Conservation (phyloP, 805 yeast genomes). For the Saturnispora serradocipensis region DNA sequence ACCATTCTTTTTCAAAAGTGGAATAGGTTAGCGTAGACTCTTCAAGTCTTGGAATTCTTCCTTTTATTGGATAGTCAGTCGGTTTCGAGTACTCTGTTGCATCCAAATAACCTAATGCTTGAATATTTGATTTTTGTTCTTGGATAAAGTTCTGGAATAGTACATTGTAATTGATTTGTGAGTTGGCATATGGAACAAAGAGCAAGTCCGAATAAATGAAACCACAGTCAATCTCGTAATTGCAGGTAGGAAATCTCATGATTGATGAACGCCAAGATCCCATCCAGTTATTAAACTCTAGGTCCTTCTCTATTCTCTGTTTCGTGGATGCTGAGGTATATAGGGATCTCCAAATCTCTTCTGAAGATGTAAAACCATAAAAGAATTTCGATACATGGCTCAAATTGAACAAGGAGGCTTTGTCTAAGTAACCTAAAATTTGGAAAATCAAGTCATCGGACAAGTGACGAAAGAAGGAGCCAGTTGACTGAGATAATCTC, state of each 20-base stretch:
- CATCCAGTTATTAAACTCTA: conserved; percentile 38
- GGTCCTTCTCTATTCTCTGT: conserved; percentile 1
- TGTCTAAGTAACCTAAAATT: conserved; percentile 40
- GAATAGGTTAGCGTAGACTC: conserved; percentile 36
- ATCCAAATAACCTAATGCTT: conserved; percentile 11
- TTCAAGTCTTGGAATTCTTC: conserved; percentile 43
- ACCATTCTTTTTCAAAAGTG: conserved; percentile 35
- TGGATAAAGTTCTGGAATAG: conserved; percentile 40
- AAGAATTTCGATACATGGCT: conserved; percentile 55
- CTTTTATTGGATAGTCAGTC: conserved; percentile 13
- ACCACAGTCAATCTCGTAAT: conserved; percentile 31
- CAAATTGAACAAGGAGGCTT: conserved; percentile 40
- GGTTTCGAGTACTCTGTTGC: conserved; percentile 7
- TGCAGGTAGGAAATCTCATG: conserved; percentile 26
- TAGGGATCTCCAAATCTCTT: conserved; percentile 70
- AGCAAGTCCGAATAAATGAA: conserved; percentile 66
- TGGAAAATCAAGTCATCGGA: conserved; percentile 58
- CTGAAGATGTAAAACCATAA: conserved; percentile 67
- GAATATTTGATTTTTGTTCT: conserved; percentile 30
- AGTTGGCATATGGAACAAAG: conserved; percentile 75
- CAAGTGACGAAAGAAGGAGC: conserved; percentile 37
- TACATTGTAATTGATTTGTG: conserved; percentile 52
- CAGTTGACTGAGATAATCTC: conserved; percentile 35
- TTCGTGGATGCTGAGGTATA: conserved; percentile 28
- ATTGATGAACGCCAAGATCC: conserved; percentile 77